Evolutionary conservation across 768 basidiomycete genomes (phyloP), one percentile per base, ranked within the genome.

Genomic region (Lentinula boryana): DNA sequence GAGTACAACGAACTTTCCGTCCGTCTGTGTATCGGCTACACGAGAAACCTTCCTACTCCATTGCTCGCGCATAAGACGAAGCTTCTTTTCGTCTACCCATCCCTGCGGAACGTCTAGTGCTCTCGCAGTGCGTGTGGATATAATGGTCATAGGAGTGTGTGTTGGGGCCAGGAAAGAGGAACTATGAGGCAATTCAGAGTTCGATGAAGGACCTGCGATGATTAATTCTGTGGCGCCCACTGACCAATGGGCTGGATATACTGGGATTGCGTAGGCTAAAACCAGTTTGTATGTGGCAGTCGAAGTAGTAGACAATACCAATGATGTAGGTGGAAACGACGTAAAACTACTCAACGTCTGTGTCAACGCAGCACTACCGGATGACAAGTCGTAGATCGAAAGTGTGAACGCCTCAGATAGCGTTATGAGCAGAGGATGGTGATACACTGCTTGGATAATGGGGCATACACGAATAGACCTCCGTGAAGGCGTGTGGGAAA

Each of bases 1-100:
- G 52, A 92, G 78, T 12, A 93, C 86, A 16, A 84, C 85, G 88
- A 89, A 93, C 77, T 90, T 92, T 8, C 91, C 91, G 67, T 93
- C 91, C 5, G 91, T 90, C 66, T 90, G 86, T 15, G 82, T 86
- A 65, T 85, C 87, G n/a, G 86, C 82, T 33, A 93, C 85, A 12
- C 77, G 75, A 48, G 75, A 74, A 18, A 93, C 81, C 70, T 90
- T 92, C 60, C 90, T 87, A 32, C 81, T 79, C 87, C 89, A 91
- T 63, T 93, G 91, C 64, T 88, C 86, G 38, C 83, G 84, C 77
- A 91, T 83, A 23, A 71, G 64, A 31, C 76, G 78, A 43, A 92
- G 73, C 69, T 86, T 85, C 54, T 77, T 68, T 56, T 84, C 83
- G 69, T 91, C 86, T 56, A 91, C 78, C 84, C 86, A 91, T 4